These are phyloP conservation scores for Lactarius quietus DNA, from an alignment of 768 basidiomycete species.

Conservation along the genomic window DNA sequence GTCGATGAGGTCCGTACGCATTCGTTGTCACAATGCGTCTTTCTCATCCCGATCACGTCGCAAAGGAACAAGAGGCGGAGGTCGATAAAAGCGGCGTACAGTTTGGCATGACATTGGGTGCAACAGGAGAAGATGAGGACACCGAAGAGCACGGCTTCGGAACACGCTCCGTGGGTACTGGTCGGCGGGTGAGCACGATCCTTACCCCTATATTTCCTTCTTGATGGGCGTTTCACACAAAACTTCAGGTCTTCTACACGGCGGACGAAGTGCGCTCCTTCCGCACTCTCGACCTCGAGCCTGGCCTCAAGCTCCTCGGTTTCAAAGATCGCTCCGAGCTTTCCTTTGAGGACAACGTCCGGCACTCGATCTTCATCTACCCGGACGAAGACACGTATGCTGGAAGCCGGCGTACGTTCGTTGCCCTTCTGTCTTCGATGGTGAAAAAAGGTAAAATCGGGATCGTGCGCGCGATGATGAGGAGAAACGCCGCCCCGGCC, in stretches of 20 bases:
- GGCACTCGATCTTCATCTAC: slow-evolving; percentile 87
- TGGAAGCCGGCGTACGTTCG: slow-evolving; percentile 91
- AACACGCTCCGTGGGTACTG: slow-evolving; percentile 42
- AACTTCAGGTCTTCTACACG: slow-evolving; percentile 71
- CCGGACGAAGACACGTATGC: slow-evolving; percentile 88
- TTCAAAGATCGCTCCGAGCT: slow-evolving; percentile 76
- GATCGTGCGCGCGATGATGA: slow-evolving; percentile 63
- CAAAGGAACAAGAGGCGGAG: slow-evolving; percentile 36
- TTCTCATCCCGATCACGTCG: background rate
- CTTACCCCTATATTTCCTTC: slow-evolving; percentile 20
- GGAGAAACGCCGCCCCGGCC: slow-evolving; percentile 68
- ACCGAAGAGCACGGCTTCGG: slow-evolving; percentile 35
- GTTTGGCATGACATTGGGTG: slow-evolving; percentile 43
- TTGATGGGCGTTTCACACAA: background rate
- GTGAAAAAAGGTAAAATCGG: slow-evolving; percentile 78
- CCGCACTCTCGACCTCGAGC: slow-evolving; percentile 74
- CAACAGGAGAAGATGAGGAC: slow-evolving; percentile 35
- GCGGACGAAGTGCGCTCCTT: slow-evolving; percentile 80
- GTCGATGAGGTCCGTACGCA: slow-evolving; percentile 61
- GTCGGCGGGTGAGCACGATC: slow-evolving; percentile 44
- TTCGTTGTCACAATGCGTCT: background rate
- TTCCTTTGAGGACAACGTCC: slow-evolving; percentile 84
- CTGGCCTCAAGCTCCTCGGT: slow-evolving; percentile 88
- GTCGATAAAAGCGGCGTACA: slow-evolving; percentile 37
- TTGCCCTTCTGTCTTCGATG: slow-evolving; percentile 81